Base-by-base conservation (phyloP, 495 filamentous ascomycete species). In the Ramalina intermedia region DNA sequence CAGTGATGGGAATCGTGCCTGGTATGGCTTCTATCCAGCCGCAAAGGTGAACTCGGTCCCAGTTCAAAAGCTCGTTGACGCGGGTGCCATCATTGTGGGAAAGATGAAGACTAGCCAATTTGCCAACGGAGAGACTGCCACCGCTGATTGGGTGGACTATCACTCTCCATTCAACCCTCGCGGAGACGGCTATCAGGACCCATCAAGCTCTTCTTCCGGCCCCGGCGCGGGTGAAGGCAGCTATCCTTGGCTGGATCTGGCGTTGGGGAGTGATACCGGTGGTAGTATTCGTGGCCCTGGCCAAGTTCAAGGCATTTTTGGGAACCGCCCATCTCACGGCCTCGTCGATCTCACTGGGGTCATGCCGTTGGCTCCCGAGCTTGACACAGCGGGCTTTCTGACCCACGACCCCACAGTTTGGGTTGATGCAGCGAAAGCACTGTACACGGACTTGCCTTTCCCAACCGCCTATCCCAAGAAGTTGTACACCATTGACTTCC, bases 71-170 rank as follows among this genome's bases (percentile, higher is more conserved):
- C 65, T 82, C 12, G 63, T 84, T 26, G 72, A 76, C 54, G 69
- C 70, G 9, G 79, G 80, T 0, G 79, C 77, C 2, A 57, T 76
- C 5, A 56, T 81, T 2, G 69, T 82, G 7, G 79, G 78, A 6
- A 75, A 79, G 47, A 72, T 70, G 58, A 79, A 78, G 56, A 72
- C 71, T 1, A 71, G 66, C 14, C 73, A 76, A 53, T 81, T 80
- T 50, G 76, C 73, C 13, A 77, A 78, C 51, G 71, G 74, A 6
- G 76, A 75, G 51, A 57, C 55, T 44, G 63, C 71, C 1, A 77
- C 69, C 0, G 66, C 62, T 9, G 73, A 78, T 51, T 79, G 71
- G 75, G 63, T 70, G 8, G 72, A 75, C 47, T 70, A 67, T 39
- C 67, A 75, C 36, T 50, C 62, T 8, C 75, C 76, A 0, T 76